Base-by-base conservation (phyloP, 2,329 filamentous ascomycete genomes). In the Colletotrichum sp. region DNA sequence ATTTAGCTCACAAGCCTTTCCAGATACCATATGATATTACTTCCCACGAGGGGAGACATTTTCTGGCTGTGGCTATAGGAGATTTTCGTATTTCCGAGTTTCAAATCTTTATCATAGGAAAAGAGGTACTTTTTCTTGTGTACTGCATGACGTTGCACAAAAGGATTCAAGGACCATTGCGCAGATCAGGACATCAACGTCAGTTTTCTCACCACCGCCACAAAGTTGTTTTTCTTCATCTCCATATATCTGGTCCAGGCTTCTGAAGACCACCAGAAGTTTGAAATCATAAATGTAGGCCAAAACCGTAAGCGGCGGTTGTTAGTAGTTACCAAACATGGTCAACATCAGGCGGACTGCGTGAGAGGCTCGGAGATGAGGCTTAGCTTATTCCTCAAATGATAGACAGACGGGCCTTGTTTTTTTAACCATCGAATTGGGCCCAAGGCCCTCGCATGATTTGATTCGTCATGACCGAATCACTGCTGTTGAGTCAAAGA, bases 201-300 rank as follows among this genome's bases (percentile, higher is more conserved):
- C 18, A 43, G 38, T 48, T n/a, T n/a, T 12, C 38, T 48, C 18
- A n/a, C n/a, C 38, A 48, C 38, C 38, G 12, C 38, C 18, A n/a
- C 18, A 48, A n/a, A 10, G 9, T 48, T 12, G 5, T 6, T n/a
- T 18, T 48, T 48, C 18, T 12, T 48, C 1, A 48, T 48, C 38
- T 48, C 3, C 9, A 48, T 48, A 48, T 48, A n/a, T n/a, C 38
- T 9, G 38, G 18, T n/a, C 2, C 1, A 48, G 0, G 9, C 0
- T n/a, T 7, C 5, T 1, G 12, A n/a, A 48, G 18, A n/a, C 5
- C 0, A 48, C 38, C 9, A n/a, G 0, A n/a, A 9, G 2, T n/a
- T 38, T 48, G 5, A n/a, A n/a, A 4, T n/a, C 38, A n/a, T n/a
- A 48, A n/a, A 18, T 0, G 38, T 12, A n/a, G 0, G 3, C 38